Base-by-base conservation (phyloP, 2,329 filamentous ascomycete genomes). In the Parastagonospora nodorum region DNA sequence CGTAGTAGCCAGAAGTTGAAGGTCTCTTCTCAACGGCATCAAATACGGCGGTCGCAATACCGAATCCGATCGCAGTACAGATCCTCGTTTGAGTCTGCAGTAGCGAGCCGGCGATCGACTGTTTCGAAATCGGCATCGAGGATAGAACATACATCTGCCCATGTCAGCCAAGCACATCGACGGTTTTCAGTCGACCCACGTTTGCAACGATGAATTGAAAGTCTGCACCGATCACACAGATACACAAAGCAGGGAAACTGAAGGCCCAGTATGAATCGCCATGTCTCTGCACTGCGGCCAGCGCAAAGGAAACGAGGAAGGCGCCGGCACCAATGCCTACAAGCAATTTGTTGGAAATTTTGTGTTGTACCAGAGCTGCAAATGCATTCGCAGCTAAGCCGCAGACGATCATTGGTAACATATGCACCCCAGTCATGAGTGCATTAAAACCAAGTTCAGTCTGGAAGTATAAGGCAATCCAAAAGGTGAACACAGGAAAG, bases 181-280 rank as follows among this genome's bases (percentile, higher is more conserved):
- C 9, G 8, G 16, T 15, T 11, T 2, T 7, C 16, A 10, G 5
- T 30, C 19, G 2, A 72, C 81, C 60, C 66, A 85, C 82, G 60
- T 89, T 89, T 3, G 83, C 82, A 16, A 89, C 86, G 52, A 88
- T 88, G 68, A 88, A 89, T 50, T 88, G 82, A 30, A 89, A 81
- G 63, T 89, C 87, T 0, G 85, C 85, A 1, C 87, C 87, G 4
- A 87, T 74, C 1, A 88, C 86, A 16, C 81, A 80, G 24, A 89
- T 69, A 12, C 85, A 70, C 33, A 88, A 70, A 0, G 80, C 80
- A 0, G 86, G 84, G 64, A 89, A 89, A 5, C 82, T 78, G 52
- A 87, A 84, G 0, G 80, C 80, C 86, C 86, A 89, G 66, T 89
- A 89, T 14, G 75, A 79, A 48, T 79, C 80, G 8, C 81, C 76